Conservation (phyloP, 176 grass and related monocot species). For the Bolboschoenus planiculmis region DNA sequence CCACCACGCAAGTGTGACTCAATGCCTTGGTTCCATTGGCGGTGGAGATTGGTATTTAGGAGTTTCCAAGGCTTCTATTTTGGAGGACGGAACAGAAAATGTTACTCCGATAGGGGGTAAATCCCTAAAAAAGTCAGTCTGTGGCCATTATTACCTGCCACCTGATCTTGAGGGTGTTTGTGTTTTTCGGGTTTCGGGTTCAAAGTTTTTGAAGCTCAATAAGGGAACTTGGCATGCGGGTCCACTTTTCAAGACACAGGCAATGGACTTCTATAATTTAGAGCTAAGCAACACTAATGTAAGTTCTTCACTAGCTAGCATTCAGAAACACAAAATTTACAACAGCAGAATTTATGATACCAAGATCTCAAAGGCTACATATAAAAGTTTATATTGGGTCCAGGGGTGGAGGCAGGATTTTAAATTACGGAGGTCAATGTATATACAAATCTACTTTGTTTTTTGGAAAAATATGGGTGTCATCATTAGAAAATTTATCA, state of each 20-base stretch:
- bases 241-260: slow-evolving; percentile 61
- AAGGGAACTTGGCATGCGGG: slow-evolving; percentile 91
- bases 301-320: slow-evolving; percentile 28
- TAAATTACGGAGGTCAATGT: too few relatives aligned
- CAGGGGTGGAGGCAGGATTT: too few relatives aligned
- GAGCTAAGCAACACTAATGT: slow-evolving; percentile 98
- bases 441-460: too few relatives aligned
- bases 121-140: slow-evolving; percentile 25
- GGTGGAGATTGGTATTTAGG: slow-evolving; percentile 83
- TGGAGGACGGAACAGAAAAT: slow-evolving; percentile 32
- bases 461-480: too few relatives aligned
- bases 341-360: not conserved
- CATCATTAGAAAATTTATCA: too few relatives aligned
- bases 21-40: slow-evolving; percentile 82
- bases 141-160: slow-evolving; percentile 56
- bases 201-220: slow-evolving; percentile 87
- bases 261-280: slow-evolving; percentile 89
- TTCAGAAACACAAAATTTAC: not conserved
- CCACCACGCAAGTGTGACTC: slow-evolving; percentile 89
- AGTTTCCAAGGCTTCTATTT: slow-evolving; percentile 61
- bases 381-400: not conserved
- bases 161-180: slow-evolving; percentile 66
- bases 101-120: slow-evolving; percentile 34
- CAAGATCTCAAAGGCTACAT: not conserved
- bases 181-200: slow-evolving; percentile 66